Evolutionary conservation across 2,329 filamentous ascomycete species (phyloP).

Genomic region (Apiospora aurea): DNA sequence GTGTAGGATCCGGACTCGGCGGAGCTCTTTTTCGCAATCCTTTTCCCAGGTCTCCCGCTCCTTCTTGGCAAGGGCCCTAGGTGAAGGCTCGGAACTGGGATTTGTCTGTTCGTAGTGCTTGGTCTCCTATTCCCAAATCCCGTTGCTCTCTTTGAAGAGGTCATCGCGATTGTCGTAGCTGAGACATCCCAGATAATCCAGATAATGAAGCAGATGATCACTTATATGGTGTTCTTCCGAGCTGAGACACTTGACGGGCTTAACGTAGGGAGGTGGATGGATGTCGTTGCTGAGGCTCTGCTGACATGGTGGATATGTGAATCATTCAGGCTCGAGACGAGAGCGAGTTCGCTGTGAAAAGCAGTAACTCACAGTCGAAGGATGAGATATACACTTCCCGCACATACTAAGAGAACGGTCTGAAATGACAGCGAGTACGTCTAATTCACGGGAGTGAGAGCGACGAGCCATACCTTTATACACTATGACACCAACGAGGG

Average conservation of each 20-base stretch:
- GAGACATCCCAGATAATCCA: slow-evolving; percentile 34
- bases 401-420: not conserved
- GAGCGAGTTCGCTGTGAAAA: no score
- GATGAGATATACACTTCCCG: no score
- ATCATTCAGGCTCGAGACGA: no score
- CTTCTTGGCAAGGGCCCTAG: not conserved
- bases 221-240: slow-evolving; percentile 33
- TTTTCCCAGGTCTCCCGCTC: slow-evolving; percentile 30
- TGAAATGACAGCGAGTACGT: not conserved
- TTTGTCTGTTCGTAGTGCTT: slow-evolving; percentile 25
- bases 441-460: not conserved
- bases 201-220: slow-evolving; percentile 36
- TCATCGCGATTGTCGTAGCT: slow-evolving; percentile 29
- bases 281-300: not conserved
- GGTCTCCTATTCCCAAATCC: slow-evolving; percentile 28
- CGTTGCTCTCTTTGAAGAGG: slow-evolving; percentile 27
- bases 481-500: not conserved
- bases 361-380: no score
- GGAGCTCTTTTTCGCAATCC: slow-evolving; percentile 31
- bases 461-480: not conserved
- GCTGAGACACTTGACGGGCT: slow-evolving; percentile 30
- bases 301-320: not conserved
- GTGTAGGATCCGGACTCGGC: slow-evolving; percentile 34
- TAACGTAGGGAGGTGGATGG: not conserved
- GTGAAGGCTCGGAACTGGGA: not conserved